These are phyloP conservation scores for Sporothrix euskadiensis DNA, from an alignment of 2,329 filamentous ascomycete genomes.

Conservation along the genomic window DNA sequence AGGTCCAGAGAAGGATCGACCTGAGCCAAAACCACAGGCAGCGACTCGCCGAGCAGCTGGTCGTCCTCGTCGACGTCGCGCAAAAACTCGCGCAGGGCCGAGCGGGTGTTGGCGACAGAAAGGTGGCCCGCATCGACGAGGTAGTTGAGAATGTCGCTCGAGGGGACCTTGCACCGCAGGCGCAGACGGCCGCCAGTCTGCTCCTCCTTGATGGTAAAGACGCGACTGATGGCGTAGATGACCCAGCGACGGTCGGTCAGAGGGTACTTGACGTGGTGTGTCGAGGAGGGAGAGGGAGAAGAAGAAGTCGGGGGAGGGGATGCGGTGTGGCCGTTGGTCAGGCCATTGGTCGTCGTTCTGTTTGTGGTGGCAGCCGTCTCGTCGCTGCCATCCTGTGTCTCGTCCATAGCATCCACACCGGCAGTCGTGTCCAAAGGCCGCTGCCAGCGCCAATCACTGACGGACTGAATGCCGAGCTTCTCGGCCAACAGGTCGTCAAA, in stretches of 20 bases:
- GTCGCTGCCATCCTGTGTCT: constrained; percentile 31
- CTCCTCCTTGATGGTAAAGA: constrained; percentile 44
- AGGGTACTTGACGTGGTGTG: constrained; percentile 45
- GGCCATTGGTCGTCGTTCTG: constrained; percentile 14
- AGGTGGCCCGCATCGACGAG: constrained; percentile 62
- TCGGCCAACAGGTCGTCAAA: constrained; percentile 48
- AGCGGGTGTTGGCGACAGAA: constrained; percentile 59
- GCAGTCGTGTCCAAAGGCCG: constrained; percentile 33
- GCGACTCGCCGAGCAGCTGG: constrained; percentile 57
- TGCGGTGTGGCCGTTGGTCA: constrained; percentile 17
- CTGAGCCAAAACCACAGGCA: constrained; percentile 62
- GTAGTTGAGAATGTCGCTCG: constrained; percentile 59
- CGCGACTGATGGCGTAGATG: constrained; percentile 61
- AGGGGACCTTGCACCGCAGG: constrained; percentile 46
- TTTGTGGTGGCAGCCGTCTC: background rate
- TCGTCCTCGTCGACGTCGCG: constrained; percentile 47
- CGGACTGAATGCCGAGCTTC: constrained; percentile 48
- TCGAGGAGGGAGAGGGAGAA: background rate
- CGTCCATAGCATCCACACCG: constrained; percentile 25
- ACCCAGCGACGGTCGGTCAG: constrained; percentile 66
- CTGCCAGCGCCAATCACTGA: constrained; percentile 32
- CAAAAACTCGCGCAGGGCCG: constrained; percentile 56
- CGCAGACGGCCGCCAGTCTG: constrained; percentile 36
- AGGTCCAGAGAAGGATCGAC: constrained; percentile 69
- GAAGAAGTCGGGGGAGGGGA: background rate